Percentiles rank a stretch among this genome's conserved stretches.
Conservation (phyloP, 2,329 filamentous ascomycete species). For the Trichoderma sp. region DNA sequence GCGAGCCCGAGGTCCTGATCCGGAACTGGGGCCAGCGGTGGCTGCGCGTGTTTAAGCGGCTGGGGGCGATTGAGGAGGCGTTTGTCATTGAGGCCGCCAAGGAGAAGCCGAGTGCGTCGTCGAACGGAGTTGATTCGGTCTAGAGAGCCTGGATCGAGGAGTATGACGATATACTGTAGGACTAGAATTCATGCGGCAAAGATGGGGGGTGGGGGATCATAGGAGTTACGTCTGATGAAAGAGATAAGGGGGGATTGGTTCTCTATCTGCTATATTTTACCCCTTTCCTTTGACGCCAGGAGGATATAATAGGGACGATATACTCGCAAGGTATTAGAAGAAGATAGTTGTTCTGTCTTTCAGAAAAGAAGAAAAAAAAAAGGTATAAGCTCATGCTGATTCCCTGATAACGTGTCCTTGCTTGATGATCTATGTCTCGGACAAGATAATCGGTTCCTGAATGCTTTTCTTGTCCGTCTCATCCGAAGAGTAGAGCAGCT, state of each 20-base stretch:
- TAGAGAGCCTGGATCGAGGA: conserved; percentile 21
- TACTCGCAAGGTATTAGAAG: too few species aligned
- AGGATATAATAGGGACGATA: too few species aligned
- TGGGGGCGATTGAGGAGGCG: conserved; percentile 82
- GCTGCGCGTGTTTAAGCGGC: conserved; percentile 80
- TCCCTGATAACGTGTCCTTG: too few species aligned
- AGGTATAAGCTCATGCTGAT: too few species aligned
- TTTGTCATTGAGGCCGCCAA: conserved; percentile 48
- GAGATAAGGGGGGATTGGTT: too few species aligned
- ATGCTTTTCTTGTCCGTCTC: too few species aligned
- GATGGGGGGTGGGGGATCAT: not conserved
- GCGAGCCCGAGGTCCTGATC: conserved; percentile 65
- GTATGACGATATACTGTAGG: conserved; percentile 20
- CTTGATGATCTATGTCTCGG: too few species aligned
- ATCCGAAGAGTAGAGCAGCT: too few species aligned
- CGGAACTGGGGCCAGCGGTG: conserved; percentile 82
- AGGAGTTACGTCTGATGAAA: too few species aligned
- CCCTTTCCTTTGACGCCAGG: not conserved
- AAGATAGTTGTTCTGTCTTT: too few species aligned
- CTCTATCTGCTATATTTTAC: not conserved
- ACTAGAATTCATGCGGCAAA: not conserved
- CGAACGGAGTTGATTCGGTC: conserved; percentile 26
- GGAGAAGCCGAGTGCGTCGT: conserved; percentile 29
- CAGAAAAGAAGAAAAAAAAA: too few species aligned
- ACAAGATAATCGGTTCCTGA: too few species aligned